Evolutionary conservation across 1,284 basidiomycete genomes (phyloP), one percentile per base, ranked within the genome.

Genomic region (Neotropicomus parvogracilis): DNA sequence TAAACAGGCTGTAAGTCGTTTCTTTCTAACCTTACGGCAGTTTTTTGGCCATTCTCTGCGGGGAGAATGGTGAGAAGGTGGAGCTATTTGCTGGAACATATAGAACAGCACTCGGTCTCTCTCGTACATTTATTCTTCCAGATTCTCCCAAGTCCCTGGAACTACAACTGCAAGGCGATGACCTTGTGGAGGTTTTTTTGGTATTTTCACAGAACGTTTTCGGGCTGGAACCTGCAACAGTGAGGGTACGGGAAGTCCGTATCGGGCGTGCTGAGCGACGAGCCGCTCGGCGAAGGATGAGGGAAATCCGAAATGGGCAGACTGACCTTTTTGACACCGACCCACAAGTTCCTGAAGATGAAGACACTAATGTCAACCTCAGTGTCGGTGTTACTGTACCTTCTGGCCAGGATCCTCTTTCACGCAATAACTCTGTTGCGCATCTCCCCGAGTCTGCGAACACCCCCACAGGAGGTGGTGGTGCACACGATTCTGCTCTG

Each of bases 41-140:
- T 63, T 91, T 91, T 70, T 75, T 93, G 24, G 90, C 91, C 6
- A 92, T 93, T 57, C 75, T 93, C 0, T 92, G 91, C 56, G 90
- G 90, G n/a, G 91, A 93, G 33, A 85, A 82, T 55, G 90, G 89
- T n/a, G 90, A 93, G 69, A 89, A 92, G 59, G 89, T 93, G 42
- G 90, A 93, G 60, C 72, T 93, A 4, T 93, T 93, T 66, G 91
- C 91, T 27, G 90, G 88, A 27, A 90, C 88, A 12, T 90, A 88
- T 58, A 76, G 85, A 38, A 88, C 86, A 17, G 86, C 89, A 3
- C 75, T 89, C 9, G 85, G 86, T 1, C 75, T 88, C 33, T 88
- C 85, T 17, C 79, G 90, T 35, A 93, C 90, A 2, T 93, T 93
- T 65, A 92, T 93, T 54, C 72, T 93, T 21, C 90, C 90, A 0